Evolutionary conservation across 2,329 filamentous ascomycete genomes (phyloP), one percentile per base, ranked within the genome.

Genomic region (Celoporthe dispersa): DNA sequence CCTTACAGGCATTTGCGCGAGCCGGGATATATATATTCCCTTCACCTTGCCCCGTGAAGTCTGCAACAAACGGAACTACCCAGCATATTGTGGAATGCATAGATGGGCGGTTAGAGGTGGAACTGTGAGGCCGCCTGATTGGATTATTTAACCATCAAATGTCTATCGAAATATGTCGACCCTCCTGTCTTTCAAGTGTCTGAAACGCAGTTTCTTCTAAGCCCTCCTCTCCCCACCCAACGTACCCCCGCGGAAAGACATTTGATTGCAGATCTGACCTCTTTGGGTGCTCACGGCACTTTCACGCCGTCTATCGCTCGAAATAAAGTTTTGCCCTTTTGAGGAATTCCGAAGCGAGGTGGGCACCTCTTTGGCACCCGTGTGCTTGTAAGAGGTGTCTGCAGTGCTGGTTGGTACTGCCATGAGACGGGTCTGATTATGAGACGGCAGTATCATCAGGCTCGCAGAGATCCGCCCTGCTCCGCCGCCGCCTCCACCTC

Each of bases 401-500:
- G n/a, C 39, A 5, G 35, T 41, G 22, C 37, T 28, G 4, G 19
- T 44, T 28, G 4, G 19, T 44, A 44, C 41, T 22, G 7, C 14
- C 41, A 35, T 62, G 19, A 14, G 22, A 19, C 60, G 11, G 35
- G 8, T 25, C 1, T 3, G 12, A n/a, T n/a, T n/a, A n/a, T n/a
- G 55, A n/a, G 6, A n/a, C 14, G 31, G 19, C 14, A 4, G 3
- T 19, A 44, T 44, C 16, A 37, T 67, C 39, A 67, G 22, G 51
- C 57, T 33, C 57, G 39, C 12, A 19, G 1, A 9, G 33, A 11
- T 44, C 25, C 44, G 6, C 28, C n/a, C 6, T 69, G 48, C 22
- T 25, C 53, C 25, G 22, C 63, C 31, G 63, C 68, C 6, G 76
- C 68, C 4, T 75, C 76, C 65, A 77, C 75, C 0, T 79, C 77